Base-by-base conservation (phyloP, 2,329 filamentous ascomycete genomes). In the Phialophora verrucosa region DNA sequence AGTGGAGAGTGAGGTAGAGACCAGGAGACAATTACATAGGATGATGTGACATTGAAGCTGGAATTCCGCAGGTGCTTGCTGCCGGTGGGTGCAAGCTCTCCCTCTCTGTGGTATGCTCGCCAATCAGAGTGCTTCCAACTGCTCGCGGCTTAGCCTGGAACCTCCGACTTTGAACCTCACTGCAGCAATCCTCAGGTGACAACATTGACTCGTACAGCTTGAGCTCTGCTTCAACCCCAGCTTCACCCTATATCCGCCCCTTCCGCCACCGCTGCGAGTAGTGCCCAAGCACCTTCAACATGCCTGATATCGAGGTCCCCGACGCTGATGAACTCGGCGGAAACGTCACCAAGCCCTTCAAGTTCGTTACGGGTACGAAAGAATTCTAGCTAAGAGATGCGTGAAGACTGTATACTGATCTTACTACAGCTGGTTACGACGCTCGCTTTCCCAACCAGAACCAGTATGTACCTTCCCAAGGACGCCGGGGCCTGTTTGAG, bases 381-480 rank as follows among this genome's bases (percentile, higher is more conserved):
- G 63, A 59, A 66, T 44, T 27, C 35, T n/a, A 12, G 8, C 32
- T 63, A 63, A 51, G 31, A 58, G 66, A 70, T 69, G 59, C 66
- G 69, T 54, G 23, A 20, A 11, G 68, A 70, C 67, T 44, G 31
- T 12, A 20, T 70, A 70, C 63, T 66, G 53, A 66, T 59, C 8
- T 17, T 53, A 20, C 74, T 74, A 76, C 72, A 73, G 71, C 72
- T 72, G 95, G 95, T 86, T 96, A 96, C 85, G 95, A 99, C 81
- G 95, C 95, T 83, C 94, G 95, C 82, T 99, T 98, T 86, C 95
- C 95, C 78, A 97, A 99, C 87, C 85, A 89, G 86, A 99, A 99
- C 75, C 82, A 83, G 82, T 83, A 79, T 68, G 81, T 73, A 58
- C 59, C 35, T 50, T 44, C 59, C 35, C 51, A 63, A 63, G 6